A percentile compares a stretch with the other conserved stretches of the same genome.
Evolutionary conservation across 2,329 filamentous ascomycete genomes (phyloP).

Genomic region (Aspergillus sojae): DNA sequence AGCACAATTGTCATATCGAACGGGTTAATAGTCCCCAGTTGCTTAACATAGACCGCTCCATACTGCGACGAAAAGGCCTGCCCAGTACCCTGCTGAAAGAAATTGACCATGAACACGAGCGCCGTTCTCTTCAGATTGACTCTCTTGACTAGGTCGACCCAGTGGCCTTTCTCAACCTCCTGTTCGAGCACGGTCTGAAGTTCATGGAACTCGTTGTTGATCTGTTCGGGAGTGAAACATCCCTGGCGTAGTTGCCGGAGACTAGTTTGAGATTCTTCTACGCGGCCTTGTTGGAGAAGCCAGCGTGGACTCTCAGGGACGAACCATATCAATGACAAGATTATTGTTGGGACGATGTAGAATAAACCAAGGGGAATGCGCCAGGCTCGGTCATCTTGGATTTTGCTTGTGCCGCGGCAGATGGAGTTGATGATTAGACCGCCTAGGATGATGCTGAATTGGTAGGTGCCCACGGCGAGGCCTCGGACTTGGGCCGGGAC

Average conservation of each 20-base stretch:
- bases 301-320: conserved; percentile 33
- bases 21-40: conserved; percentile 23
- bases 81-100: conserved; percentile 29
- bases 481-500: conserved; percentile 31
- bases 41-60: conserved; percentile 26
- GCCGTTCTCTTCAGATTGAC: conserved; percentile 26
- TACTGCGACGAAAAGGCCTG: conserved; percentile 23
- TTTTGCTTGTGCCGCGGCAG: conserved; percentile 30
- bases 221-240: not conserved
- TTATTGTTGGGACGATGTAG: conserved; percentile 35
- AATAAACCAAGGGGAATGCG: conserved; percentile 40
- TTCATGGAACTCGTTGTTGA: not conserved
- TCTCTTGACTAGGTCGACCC: conserved; percentile 21
- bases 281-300: conserved; percentile 30
- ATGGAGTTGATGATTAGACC: conserved; percentile 22
- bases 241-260: conserved; percentile 22
- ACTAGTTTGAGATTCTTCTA: conserved; percentile 31
- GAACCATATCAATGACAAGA: conserved; percentile 30
- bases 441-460: conserved; percentile 3
- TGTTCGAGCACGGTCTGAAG: conserved; percentile 10
- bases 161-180: conserved; percentile 23
- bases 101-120: conserved; percentile 23
- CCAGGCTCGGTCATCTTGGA: conserved; percentile 33
- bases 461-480: conserved; percentile 12
- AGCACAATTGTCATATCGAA: not conserved